Evolutionary conservation across 1,284 basidiomycete genomes (phyloP).

Genomic region (Marasmius oreades): DNA sequence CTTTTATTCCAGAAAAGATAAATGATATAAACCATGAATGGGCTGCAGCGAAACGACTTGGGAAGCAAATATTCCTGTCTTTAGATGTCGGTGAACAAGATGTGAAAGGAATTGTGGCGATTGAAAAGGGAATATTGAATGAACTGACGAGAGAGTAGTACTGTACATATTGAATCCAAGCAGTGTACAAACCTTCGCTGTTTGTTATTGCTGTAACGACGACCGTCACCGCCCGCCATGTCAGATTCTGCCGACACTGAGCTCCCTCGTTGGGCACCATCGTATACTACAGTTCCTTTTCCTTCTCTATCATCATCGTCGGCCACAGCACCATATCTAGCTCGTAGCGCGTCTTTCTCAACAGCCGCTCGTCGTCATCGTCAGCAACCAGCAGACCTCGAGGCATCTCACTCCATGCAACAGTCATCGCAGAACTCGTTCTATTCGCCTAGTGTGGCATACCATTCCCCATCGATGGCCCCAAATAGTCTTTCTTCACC

Average conservation of each 20-base stretch:
- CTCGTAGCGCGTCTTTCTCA: not conserved
- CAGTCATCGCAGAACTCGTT: constrained; percentile 44
- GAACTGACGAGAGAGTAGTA: constrained; percentile 32
- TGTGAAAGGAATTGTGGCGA: constrained; percentile 45
- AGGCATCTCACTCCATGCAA: constrained; percentile 51
- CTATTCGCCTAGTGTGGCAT: constrained; percentile 57
- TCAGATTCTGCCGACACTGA: constrained; percentile 4
- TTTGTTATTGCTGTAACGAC: not conserved
- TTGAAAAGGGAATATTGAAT: constrained; percentile 55
- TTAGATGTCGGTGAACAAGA: constrained; percentile 58
- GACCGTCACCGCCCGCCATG: not conserved
- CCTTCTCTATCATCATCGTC: not conserved
- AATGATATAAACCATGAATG: constrained; percentile 10
- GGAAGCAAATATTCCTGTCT: constrained; percentile 68
- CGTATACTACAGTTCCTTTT: not conserved
- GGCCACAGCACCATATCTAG: not conserved
- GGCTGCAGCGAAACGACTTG: constrained; percentile 52
- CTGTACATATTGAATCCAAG: not conserved
- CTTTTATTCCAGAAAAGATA: constrained; percentile 8
- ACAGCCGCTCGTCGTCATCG: constrained; percentile 47
- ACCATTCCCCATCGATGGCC: constrained; percentile 44
- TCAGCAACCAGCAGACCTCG: constrained; percentile 60
- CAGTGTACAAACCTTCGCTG: not conserved
- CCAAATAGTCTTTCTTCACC: constrained; percentile 33
- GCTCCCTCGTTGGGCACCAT: not conserved